A percentile compares a stretch with the other conserved stretches of the same genome.
These are phyloP conservation scores for Pestalotiopsis sp. DNA, from an alignment of 2,329 filamentous ascomycete genomes.

Conservation along the genomic window DNA sequence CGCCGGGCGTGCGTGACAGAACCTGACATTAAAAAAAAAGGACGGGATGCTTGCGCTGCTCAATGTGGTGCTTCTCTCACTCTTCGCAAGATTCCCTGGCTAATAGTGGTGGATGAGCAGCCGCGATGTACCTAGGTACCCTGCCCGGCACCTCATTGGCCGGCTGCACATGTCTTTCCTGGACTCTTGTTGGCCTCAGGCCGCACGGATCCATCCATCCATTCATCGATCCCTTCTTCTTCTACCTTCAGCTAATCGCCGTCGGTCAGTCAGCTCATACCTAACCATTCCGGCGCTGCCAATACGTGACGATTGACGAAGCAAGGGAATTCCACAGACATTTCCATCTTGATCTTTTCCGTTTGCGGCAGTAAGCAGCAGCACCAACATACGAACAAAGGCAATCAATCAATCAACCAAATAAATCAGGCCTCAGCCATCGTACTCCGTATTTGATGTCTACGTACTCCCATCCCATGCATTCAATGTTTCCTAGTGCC, in stretches of 20 bases:
- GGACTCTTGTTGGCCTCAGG: no score
- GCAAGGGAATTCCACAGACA: no score
- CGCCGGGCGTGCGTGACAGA: constrained; percentile 9
- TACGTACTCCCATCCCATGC: background rate
- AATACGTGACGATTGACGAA: no score
- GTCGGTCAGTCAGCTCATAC: no score
- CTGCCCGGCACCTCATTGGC: background rate
- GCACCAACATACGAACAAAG: background rate
- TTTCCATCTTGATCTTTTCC: background rate
- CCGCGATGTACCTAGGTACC: background rate
- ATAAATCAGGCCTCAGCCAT: background rate
- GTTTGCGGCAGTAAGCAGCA: constrained; percentile 10
- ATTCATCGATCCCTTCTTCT: no score
- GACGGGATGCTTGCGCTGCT: constrained; percentile 10
- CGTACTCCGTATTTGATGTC: background rate
- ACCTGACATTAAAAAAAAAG: constrained; percentile 6
- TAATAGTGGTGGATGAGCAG: background rate
- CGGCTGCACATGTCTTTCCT: no score
- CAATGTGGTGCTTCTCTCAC: constrained; percentile 8
- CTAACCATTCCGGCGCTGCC: no score
- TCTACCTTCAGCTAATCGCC: no score
- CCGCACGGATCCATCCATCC: no score
- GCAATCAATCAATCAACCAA: background rate
- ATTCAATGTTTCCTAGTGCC: background rate
- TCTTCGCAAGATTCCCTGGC: background rate